A percentile compares a stretch with the other conserved stretches of the same genome.
phyloP scores from a whole-genome alignment of 331 rosid genomes.

The Rosa hybrid region DNA sequence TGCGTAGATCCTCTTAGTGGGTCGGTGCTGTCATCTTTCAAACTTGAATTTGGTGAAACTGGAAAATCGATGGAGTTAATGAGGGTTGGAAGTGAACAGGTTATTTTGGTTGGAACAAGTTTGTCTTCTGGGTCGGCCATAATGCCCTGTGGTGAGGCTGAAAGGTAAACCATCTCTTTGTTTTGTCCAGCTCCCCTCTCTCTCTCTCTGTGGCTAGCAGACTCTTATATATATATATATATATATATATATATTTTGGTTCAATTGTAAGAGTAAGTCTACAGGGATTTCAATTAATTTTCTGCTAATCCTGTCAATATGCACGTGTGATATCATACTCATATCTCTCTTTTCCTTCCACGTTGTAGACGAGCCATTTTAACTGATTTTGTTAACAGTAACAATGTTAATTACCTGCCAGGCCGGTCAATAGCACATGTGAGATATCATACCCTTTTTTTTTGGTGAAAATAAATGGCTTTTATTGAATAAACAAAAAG shows the following conservation, averaged over 20 bases:
- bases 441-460: neutral
- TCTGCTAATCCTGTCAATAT: neutral
- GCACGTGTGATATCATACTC: neutral
- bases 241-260: neutral
- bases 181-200: neutral
- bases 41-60: conserved; percentile 80
- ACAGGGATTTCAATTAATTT: neutral
- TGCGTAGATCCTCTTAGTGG: conserved; percentile 88
- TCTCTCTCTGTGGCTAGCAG: neutral
- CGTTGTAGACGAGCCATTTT: neutral
- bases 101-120: conserved; percentile 83
- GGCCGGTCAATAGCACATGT: neutral
- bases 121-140: conserved; percentile 75
- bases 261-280: neutral
- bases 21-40: conserved; percentile 66
- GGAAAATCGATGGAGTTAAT: conserved; percentile 89
- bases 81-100: conserved; percentile 76
- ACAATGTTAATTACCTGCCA: neutral
- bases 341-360: neutral
- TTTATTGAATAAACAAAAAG: too few species aligned
- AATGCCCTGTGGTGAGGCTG: conserved; percentile 91
- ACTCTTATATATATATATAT: neutral
- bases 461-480: too few species aligned
- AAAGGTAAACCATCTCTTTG: conserved; percentile 50
- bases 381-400: neutral